Percentiles rank a stretch among this genome's conserved stretches.
Conservation (phyloP, 1,284 basidiomycete genomes). For the Tilletia walkeri region DNA sequence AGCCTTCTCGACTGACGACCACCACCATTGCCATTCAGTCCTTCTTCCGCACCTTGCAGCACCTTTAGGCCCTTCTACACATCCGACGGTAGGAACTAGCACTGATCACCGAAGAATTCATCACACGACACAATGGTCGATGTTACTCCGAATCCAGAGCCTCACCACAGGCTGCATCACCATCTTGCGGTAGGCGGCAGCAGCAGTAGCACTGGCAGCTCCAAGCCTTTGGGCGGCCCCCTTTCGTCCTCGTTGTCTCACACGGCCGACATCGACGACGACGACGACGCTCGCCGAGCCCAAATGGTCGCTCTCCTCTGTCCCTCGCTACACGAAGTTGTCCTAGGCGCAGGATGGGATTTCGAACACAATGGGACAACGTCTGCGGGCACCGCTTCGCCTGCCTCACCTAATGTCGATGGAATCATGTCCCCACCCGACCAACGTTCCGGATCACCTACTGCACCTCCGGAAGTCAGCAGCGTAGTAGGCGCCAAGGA, state of each 20-base stretch:
- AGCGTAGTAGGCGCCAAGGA: slow-evolving; percentile 11
- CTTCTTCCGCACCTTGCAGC: too few relatives aligned
- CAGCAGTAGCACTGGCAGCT: background rate
- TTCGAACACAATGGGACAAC: slow-evolving; percentile 17
- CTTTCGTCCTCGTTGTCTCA: too few relatives aligned
- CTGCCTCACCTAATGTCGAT: slow-evolving; percentile 18
- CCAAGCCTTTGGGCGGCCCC: too few relatives aligned
- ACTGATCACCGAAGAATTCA: too few relatives aligned
- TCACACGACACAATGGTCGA: too few relatives aligned
- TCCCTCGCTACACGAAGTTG: slow-evolving; percentile 30
- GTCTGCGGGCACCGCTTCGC: slow-evolving; percentile 5
- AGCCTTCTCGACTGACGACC: too few relatives aligned
- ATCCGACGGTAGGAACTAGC: too few relatives aligned
- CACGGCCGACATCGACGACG: background rate
- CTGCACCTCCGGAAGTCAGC: slow-evolving; percentile 14
- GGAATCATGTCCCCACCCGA: slow-evolving; percentile 7
- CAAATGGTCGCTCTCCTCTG: slow-evolving; percentile 28
- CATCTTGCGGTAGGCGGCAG: background rate
- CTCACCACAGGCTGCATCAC: too few relatives aligned
- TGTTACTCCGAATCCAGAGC: too few relatives aligned
- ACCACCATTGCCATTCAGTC: too few relatives aligned
- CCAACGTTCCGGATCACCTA: background rate
- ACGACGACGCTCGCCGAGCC: slow-evolving; percentile 25
- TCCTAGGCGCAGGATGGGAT: slow-evolving; percentile 37
- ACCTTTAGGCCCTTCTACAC: too few relatives aligned